These are phyloP conservation scores for Strobilomyces confusus DNA, from an alignment of 768 basidiomycete species.

Conservation along the genomic window DNA sequence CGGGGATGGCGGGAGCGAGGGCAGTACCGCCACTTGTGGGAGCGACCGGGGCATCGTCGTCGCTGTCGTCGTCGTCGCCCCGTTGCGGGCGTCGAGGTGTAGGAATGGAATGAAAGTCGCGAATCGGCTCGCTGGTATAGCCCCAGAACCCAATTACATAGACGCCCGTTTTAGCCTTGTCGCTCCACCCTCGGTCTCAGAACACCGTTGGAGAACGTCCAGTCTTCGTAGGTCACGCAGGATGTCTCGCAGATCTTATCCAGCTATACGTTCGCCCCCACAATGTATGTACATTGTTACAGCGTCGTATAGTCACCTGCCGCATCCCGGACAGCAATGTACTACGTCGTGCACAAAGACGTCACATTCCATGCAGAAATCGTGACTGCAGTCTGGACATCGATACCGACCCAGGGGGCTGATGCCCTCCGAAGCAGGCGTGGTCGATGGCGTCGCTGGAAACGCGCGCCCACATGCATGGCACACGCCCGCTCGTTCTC, in stretches of 20 bases:
- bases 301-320: slow-evolving; percentile 28
- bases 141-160: too few relatives aligned
- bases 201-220: too few relatives aligned
- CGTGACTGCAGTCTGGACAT: slow-evolving; percentile 78
- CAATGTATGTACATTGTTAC: too few relatives aligned
- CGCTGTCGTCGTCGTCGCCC: slow-evolving; percentile 7
- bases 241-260: too few relatives aligned
- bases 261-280: too few relatives aligned
- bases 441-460: slow-evolving; percentile 38
- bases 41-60: slow-evolving; percentile 17
- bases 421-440: slow-evolving; percentile 55
- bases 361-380: slow-evolving; percentile 88
- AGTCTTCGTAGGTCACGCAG: too few relatives aligned
- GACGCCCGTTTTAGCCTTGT: too few relatives aligned
- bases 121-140: slow-evolving; percentile 13
- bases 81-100: neutral
- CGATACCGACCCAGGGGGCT: slow-evolving; percentile 85
- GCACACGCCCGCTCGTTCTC: slow-evolving; percentile 45
- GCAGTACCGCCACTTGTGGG: slow-evolving; percentile 8
- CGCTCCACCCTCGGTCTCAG: too few relatives aligned
- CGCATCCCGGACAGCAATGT: neutral
- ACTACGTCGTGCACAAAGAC: neutral
- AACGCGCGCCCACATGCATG: slow-evolving; percentile 79
- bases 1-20: slow-evolving; percentile 38
- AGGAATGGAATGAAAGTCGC: slow-evolving; percentile 4